phyloP scores from a whole-genome alignment of 306 rosid species.

The Rubus idaeus region DNA sequence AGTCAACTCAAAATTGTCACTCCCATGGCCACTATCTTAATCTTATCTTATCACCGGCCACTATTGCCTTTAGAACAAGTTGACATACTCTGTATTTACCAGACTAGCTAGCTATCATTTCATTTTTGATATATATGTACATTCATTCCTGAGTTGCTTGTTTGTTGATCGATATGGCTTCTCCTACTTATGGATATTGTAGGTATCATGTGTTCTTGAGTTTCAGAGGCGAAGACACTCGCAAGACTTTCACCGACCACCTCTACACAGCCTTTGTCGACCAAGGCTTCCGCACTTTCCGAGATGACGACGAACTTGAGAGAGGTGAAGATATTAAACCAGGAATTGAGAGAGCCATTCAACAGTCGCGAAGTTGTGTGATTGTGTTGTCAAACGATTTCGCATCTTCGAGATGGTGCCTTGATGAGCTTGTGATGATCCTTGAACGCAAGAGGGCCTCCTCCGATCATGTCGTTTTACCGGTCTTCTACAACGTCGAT shows the following conservation, averaged over 20 bases:
- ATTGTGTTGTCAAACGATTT: not conserved
- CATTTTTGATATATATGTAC: no score
- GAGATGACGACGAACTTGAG: not conserved
- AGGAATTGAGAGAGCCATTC: not conserved
- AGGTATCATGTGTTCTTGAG: slow-evolving; percentile 3
- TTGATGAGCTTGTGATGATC: not conserved
- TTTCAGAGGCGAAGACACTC: not conserved
- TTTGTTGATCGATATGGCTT: no score
- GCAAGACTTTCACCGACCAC: not conserved
- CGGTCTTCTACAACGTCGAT: not conserved
- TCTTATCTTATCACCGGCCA: no score
- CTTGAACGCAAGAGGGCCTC: not conserved
- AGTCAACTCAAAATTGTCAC: no score
- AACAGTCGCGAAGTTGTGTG: not conserved
- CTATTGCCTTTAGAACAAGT: no score
- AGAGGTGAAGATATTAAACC: not conserved
- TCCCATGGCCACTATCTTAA: no score
- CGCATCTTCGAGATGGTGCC: not conserved
- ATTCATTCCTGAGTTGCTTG: no score
- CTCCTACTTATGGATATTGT: not conserved
- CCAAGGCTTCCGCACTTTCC: not conserved
- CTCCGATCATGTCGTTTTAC: not conserved
- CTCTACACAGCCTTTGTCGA: not conserved
- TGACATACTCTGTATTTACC: no score
- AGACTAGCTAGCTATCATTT: no score